Base-by-base conservation (phyloP, 768 basidiomycete genomes). In the Russula earlei region DNA sequence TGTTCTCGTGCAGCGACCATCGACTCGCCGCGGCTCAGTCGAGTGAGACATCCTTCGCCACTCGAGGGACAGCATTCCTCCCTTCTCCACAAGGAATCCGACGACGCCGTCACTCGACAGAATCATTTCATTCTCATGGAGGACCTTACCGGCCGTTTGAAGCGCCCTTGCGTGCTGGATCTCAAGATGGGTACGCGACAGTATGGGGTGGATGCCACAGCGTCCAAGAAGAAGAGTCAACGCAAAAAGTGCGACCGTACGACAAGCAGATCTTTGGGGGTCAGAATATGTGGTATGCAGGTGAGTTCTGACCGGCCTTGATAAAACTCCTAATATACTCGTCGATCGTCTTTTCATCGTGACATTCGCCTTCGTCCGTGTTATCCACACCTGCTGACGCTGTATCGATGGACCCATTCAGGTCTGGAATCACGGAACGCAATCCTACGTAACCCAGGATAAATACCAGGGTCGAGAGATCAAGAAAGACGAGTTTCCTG, bases 141-240 rank as follows among this genome's bases (percentile, higher is more conserved):
- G 70, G 96, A 99, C 66, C 74, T 99, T 46, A 99, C 96, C 2
- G 96, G 96, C 24, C 76, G 87, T 33, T 70, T 96, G 66, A 94
- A 88, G 70, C 81, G 79, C 48, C 90, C 96, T 9, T 99, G 96
- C 66, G 95, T 99, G 40, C 81, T 98, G 65, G 96, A 99, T 70
- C 75, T 99, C 64, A 99, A 99, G 76, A 98, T 98, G 96, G 96
- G 96, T n/a, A 97, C 94, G 29, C 77, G 96, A 33, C 96, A 99
- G 72, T 97, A 98, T 70, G 96, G 96, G 19, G 88, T 95, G 74
- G 91, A 96, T 63, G 96, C 96, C 24, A 87, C 86, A 9, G 72
- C 84, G 1, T 75, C 82, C 50, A 99, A 99, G 75, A 97, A 96
- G 80, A 93, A 87, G 74, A 97, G 94, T 67, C 96, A 99, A 73